Evolutionary conservation across 108 stramenopile species (phyloP), one percentile per base, ranked within the genome.

Genomic region (Nitzschia inconspicua): DNA sequence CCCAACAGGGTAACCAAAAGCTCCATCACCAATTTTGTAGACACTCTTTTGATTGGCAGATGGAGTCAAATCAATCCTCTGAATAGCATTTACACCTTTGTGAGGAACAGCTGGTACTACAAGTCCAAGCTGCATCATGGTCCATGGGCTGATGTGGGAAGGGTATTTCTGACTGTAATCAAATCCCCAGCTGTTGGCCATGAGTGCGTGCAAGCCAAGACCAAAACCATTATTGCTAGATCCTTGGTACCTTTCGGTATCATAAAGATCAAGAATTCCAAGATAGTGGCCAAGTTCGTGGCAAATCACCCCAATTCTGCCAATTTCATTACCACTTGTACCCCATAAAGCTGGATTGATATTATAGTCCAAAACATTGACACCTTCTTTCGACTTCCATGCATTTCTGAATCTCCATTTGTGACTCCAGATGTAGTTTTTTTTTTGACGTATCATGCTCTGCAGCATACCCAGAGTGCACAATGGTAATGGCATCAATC

Each of bases 401-500:
- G n/a, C n/a, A 2, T 40, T 65, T 3, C 47, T 50, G 19, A 51
- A 41, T 59, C 44, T 1, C 32, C 7, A 32, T 6, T 4, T 3
- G 4, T 23, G 2, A 18, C 60, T 10, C 65, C 65, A 47, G 23
- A 62, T 62, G 8, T 47, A 26, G 34, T 25, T 60, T 31, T 39
- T 48, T 44, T 57, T 85, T 82, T 9, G 9, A 20, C 7, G 78
- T 77, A 8, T 49, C 60, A 4, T 57, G 44, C 51, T 93, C 88
- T 18, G 91, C 85, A 4, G 79, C 84, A 65, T 86, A 87, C 7
- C 91, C 91, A 35, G 78, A 75, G 50, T 85, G 83, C 8, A 89
- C 52, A 2, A 93, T 29, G 35, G 82, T 73, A 0, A 93, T 52
- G 3, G 77, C 76, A 62, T 93, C 91, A 27, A 80, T 39, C 10